Evolutionary conservation across 1,284 basidiomycete species (phyloP), one percentile per base, ranked within the genome.

Genomic region (Fomitopsis schrenkii): DNA sequence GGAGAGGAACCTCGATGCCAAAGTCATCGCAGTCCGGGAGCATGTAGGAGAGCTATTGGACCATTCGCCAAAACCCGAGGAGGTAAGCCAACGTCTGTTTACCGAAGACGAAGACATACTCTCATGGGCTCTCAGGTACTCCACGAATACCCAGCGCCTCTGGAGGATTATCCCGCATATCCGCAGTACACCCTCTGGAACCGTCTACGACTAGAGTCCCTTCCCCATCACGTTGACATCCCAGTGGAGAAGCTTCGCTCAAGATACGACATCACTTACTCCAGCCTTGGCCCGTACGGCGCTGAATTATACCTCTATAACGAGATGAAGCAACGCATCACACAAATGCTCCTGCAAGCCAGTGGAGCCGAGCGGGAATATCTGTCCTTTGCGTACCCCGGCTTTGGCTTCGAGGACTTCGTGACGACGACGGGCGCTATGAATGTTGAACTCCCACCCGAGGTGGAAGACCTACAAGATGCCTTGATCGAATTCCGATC

Each of bases 1-100:
- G 1, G 91, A 95, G 73, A 74, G 75, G 50, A 90, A 87, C 62
- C 71, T 94, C 70, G 82, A 91, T 72, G 81, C 88, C 6, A 87
- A 83, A 61, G 85, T 94, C 40, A 82, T 93, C 50, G 87, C 88
- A 19, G 88, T 94, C 15, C 81, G 81, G 46, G 80, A 85, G 55
- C 83, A 94, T 66, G 69, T 80, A 0, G 80, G 83, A 7, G 91
- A 93, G 68, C 76, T 94, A 1, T 72, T 77, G 22, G 74, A 79
- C 17, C 80, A 90, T 70, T 80, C 84, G 1, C 84, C 87, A 0
- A 84, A 81, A 61, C 90, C 91, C 3, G 70, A 73, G 48, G 92
- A 93, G 78, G 90, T 88, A 68, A 65, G 28, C 44, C 8, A 8
- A 42, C 7, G 5, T 54, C 40, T 50, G 19, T 28, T 26, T 59